Evolutionary conservation across 1,284 basidiomycete species (phyloP).

Genomic region (Trichosporon inkin): DNA sequence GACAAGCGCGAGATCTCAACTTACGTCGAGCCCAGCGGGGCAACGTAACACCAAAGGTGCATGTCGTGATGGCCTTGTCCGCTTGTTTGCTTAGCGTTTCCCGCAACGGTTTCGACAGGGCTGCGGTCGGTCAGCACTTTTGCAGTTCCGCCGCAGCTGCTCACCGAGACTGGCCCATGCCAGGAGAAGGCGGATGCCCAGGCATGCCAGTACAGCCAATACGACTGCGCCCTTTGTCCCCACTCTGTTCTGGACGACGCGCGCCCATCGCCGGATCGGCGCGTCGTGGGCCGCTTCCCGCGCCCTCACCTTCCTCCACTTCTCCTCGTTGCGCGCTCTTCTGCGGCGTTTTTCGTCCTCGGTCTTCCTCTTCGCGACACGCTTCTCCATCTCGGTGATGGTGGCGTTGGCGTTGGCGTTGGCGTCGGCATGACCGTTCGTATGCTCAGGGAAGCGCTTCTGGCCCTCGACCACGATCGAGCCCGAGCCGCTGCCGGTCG

Average conservation of each 20-base stretch:
- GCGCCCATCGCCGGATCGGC: slow-evolving; percentile 19
- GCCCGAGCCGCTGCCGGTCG: background rate
- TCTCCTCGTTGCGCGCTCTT: slow-evolving; percentile 20
- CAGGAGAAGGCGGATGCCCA: slow-evolving; percentile 16
- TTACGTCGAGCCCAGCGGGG: background rate
- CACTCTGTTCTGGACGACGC: slow-evolving; percentile 4
- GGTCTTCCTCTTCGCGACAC: background rate
- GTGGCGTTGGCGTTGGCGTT: background rate
- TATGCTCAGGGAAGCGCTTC: background rate
- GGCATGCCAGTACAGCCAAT: background rate
- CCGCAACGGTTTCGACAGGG: slow-evolving; percentile 1
- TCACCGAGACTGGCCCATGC: slow-evolving; percentile 16
- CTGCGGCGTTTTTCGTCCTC: slow-evolving; percentile 15
- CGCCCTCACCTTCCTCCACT: slow-evolving; percentile 23
- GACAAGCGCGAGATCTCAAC: background rate
- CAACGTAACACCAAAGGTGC: background rate
- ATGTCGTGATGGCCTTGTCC: background rate
- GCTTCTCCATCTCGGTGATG: background rate
- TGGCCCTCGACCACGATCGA: background rate
- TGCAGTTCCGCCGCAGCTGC: background rate
- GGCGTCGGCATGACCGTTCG: background rate
- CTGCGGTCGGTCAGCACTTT: slow-evolving; percentile 3
- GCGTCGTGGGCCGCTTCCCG: slow-evolving; percentile 25
- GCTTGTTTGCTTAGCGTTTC: background rate
- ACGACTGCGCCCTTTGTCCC: slow-evolving; percentile 11